These are phyloP conservation scores for Wallacemonas sp. DNA, from an alignment of 208 protist genomes.

Conservation along the genomic window DNA sequence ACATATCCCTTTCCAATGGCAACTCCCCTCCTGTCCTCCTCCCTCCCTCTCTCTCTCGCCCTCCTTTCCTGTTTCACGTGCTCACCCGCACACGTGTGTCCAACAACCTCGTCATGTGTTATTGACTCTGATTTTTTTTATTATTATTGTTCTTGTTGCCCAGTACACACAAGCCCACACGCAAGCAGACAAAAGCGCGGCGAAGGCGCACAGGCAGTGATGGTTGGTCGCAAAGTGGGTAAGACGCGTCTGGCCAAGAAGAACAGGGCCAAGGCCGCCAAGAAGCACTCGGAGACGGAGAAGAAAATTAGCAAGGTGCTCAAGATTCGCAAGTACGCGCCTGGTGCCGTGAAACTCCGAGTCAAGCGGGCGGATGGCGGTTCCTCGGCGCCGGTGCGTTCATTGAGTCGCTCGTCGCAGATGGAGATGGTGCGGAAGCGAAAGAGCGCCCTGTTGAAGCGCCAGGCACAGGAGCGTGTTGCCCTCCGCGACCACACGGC, in stretches of 20 bases:
- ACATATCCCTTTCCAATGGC: neutral
- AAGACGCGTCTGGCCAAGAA: conserved; percentile 10
- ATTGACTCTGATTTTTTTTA: too few relatives aligned
- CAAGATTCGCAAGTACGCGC: conserved; percentile 4
- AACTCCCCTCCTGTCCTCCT: neutral
- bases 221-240: conserved; percentile 2
- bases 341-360: conserved; percentile 13
- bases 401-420: neutral
- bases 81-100: neutral
- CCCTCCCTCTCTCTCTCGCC: neutral
- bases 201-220: too few relatives aligned
- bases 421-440: conserved; percentile 28
- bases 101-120: too few relatives aligned
- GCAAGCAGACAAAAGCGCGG: neutral
- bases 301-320: conserved; percentile 6
- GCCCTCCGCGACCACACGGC: conserved; percentile 80
- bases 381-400: neutral
- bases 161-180: neutral
- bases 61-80: neutral
- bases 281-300: conserved; percentile 11
- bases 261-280: conserved; percentile 38
- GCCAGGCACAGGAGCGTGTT: conserved; percentile 79
- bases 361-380: conserved; percentile 13
- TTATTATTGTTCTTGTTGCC: neutral
- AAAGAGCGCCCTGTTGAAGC: conserved; percentile 63